phyloP scores from a whole-genome alignment of 768 basidiomycete genomes.

The Leccinum sublutescens region DNA sequence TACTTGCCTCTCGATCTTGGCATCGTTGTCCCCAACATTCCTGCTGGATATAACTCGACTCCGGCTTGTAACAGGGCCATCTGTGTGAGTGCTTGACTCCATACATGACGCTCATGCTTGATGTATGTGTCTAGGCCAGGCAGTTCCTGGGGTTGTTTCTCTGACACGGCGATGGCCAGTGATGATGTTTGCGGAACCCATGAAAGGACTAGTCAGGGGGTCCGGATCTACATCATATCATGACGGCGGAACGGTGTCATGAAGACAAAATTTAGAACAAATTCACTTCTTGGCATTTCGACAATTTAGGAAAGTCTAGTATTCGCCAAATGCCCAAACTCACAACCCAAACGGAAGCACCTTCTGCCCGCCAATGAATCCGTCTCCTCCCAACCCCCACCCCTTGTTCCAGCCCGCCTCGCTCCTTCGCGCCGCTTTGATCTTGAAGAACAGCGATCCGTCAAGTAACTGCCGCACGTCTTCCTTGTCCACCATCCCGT shows the following conservation, averaged over 20 bases:
- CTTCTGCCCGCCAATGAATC: constrained; percentile 31
- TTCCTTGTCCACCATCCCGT: constrained; percentile 41
- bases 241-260: neutral
- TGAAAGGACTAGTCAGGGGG: neutral
- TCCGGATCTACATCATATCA: neutral
- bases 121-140: neutral
- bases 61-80: constrained; percentile 24
- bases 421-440: constrained; percentile 23
- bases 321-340: neutral
- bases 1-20: constrained; percentile 29
- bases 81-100: constrained; percentile 38
- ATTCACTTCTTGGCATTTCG: neutral
- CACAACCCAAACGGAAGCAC: constrained; percentile 30
- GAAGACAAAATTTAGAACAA: neutral
- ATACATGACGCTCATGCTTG: neutral
- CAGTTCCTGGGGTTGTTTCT: neutral
- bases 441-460: constrained; percentile 38
- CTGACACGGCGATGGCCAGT: neutral
- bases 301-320: constrained; percentile 5
- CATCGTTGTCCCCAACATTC: constrained; percentile 51
- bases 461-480: constrained; percentile 43
- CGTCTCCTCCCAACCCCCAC: constrained; percentile 31
- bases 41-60: constrained; percentile 39
- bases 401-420: constrained; percentile 30
- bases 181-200: constrained; percentile 21